Evolutionary conservation across 2,329 filamentous ascomycete species (phyloP).

Genomic region (Drechslerella dactyloides): DNA sequence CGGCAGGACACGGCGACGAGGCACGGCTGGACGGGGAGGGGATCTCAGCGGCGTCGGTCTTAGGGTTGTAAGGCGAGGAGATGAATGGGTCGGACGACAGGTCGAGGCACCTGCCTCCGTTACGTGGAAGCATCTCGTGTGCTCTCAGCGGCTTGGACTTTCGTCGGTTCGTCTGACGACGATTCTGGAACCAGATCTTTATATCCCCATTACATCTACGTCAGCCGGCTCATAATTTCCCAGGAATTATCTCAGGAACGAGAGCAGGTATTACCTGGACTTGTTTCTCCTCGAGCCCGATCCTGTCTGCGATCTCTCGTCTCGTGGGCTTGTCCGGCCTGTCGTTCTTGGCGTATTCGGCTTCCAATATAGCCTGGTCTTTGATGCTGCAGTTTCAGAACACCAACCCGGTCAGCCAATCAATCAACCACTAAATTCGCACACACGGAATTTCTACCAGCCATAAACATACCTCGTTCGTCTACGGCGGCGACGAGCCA

Average conservation of each 20-base stretch:
- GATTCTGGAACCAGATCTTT: conserved; percentile 56
- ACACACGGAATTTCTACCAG: background rate
- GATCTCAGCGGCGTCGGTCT: conserved; percentile 42
- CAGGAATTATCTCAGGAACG: conserved; percentile 10
- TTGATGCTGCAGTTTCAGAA: conserved; percentile 28
- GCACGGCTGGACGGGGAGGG: conserved; percentile 40
- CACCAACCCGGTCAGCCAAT: background rate
- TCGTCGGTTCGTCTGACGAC: conserved; percentile 54
- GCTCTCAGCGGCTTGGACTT: conserved; percentile 55
- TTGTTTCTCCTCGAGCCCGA: conserved; percentile 55
- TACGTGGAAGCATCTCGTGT: conserved; percentile 54
- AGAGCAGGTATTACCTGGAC: conserved; percentile 53
- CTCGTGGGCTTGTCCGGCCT: conserved; percentile 53
- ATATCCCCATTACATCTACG: conserved; percentile 2
- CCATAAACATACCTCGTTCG: conserved; percentile 51
- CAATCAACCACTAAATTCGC: background rate
- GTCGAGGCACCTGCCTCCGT: conserved; percentile 34
- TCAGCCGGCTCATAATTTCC: conserved; percentile 28
- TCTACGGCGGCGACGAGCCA: conserved; percentile 53
- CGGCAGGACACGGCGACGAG: conserved; percentile 38
- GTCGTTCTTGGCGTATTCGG: conserved; percentile 54
- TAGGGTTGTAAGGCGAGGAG: conserved; percentile 43
- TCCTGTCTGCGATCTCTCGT: conserved; percentile 52
- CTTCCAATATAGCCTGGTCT: conserved; percentile 55
- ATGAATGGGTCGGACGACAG: conserved; percentile 51